Conservation (phyloP, 208 protist genomes). For the Trypanosoma avium region DNA sequence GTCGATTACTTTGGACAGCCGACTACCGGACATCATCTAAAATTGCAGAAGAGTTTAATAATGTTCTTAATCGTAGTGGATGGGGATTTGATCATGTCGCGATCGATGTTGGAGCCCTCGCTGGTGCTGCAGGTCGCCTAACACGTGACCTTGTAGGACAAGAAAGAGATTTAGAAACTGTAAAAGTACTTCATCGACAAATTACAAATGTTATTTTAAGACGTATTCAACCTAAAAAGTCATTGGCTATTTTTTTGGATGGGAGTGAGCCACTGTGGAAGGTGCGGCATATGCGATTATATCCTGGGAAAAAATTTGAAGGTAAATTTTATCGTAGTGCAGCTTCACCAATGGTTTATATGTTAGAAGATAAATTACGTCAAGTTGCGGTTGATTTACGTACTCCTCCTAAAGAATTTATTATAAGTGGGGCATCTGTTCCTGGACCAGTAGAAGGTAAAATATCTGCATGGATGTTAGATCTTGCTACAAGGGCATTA, state of each 20-base stretch:
- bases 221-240: conserved; percentile 58
- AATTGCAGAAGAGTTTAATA: conserved; percentile 55
- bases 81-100: conserved; percentile 65
- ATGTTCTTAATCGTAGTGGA: conserved; percentile 37
- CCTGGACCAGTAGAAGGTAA: conserved; percentile 70
- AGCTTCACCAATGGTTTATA: conserved; percentile 65
- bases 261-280: conserved; percentile 76
- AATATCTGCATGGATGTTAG: conserved; percentile 68
- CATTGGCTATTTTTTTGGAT: conserved; percentile 65
- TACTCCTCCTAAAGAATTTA: conserved; percentile 41
- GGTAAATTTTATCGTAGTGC: conserved; percentile 68
- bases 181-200: conserved; percentile 56
- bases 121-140: conserved; percentile 40
- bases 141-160: conserved; percentile 60
- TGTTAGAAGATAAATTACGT: conserved; percentile 63
- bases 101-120: conserved; percentile 54
- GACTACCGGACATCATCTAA: conserved; percentile 46
- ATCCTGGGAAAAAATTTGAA: conserved; percentile 60
- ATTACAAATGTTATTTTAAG: conserved; percentile 52
- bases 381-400: conserved; percentile 40
- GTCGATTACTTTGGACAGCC: conserved; percentile 18
- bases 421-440: conserved; percentile 54
- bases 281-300: conserved; percentile 55
- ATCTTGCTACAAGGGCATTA: conserved; percentile 58
- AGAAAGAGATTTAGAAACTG: conserved; percentile 64